phyloP scores from a whole-genome alignment of 768 basidiomycete species.

The Vararia minispora region DNA sequence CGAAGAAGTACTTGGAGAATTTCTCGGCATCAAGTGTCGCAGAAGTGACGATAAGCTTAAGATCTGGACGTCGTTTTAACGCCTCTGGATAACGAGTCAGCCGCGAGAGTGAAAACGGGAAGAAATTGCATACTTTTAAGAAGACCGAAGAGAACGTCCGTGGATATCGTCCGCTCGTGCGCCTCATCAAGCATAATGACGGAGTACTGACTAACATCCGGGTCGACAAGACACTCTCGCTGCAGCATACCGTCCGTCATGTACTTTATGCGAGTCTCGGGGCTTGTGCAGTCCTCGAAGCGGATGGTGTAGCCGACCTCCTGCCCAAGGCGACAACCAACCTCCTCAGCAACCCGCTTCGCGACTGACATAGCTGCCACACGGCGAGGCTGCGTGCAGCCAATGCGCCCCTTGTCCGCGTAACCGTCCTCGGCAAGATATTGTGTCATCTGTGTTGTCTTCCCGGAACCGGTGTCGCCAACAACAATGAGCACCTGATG shows the following conservation, averaged over 20 bases:
- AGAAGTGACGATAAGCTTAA: conserved; percentile 97
- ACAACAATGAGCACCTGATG: conserved; percentile 98
- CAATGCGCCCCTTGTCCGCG: conserved; percentile 83
- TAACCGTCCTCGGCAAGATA: conserved; percentile 94
- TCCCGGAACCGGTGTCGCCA: conserved; percentile 97
- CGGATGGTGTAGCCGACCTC: conserved; percentile 99
- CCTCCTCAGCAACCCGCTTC: conserved; percentile 96
- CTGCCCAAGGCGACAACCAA: conserved; percentile 92
- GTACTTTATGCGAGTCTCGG: conserved; percentile 98
- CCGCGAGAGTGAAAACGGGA: not conserved
- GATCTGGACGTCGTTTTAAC: conserved; percentile 85
- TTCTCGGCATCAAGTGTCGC: conserved; percentile 99
- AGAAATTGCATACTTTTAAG: conserved; percentile 59
- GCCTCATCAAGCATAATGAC: conserved; percentile 99
- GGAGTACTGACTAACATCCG: conserved; percentile 84
- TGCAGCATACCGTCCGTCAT: conserved; percentile 99
- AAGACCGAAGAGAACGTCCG: conserved; percentile 94
- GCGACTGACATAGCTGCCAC: conserved; percentile 99
- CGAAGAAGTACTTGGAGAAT: conserved; percentile 98
- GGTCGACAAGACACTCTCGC: conserved; percentile 93
- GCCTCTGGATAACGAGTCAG: conserved; percentile 52
- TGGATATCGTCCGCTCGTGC: conserved; percentile 97
- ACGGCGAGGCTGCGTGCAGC: conserved; percentile 98
- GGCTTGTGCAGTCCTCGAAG: conserved; percentile 98
- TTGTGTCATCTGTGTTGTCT: conserved; percentile 99